Evolutionary conservation across 495 filamentous ascomycete species (phyloP).

Genomic region (Trichoderma parareesei): DNA sequence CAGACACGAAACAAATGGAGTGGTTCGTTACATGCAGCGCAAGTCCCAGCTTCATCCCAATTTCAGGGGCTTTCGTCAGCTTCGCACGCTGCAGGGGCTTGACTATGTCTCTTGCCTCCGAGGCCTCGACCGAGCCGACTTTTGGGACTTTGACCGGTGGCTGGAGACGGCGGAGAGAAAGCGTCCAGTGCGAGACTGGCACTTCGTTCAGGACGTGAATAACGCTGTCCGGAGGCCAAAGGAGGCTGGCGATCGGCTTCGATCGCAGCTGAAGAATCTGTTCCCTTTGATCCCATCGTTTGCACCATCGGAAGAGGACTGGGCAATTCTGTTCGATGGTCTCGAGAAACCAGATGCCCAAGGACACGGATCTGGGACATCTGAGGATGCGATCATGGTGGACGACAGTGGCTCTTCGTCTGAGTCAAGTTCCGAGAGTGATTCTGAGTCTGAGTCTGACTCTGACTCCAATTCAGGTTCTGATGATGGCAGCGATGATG

Average conservation of each 20-base stretch:
- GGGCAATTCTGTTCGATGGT: neutral
- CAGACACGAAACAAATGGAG: slow-evolving; percentile 16
- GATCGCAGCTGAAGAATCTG: neutral
- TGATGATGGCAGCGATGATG: too few relatives aligned
- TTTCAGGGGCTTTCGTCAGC: slow-evolving; percentile 20
- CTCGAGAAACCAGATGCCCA: neutral
- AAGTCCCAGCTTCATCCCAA: slow-evolving; percentile 29
- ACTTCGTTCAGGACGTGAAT: slow-evolving; percentile 27
- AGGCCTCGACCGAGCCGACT: slow-evolving; percentile 27
- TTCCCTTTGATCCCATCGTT: neutral
- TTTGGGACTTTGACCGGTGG: slow-evolving; percentile 24
- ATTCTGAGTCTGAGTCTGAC: neutral
- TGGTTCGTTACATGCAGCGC: slow-evolving; percentile 15
- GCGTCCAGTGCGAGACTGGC: slow-evolving; percentile 22
- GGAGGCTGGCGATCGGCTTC: neutral
- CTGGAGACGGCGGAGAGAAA: neutral
- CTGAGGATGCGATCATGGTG: neutral
- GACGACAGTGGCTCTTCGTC: neutral
- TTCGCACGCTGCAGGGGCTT: slow-evolving; percentile 31
- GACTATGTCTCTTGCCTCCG: slow-evolving; percentile 32
- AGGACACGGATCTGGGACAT: neutral
- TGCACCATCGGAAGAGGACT: neutral
- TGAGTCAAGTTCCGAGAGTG: neutral
- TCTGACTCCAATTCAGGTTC: neutral
- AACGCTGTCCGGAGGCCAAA: slow-evolving; percentile 18